Evolutionary conservation across 2,329 filamentous ascomycete genomes (phyloP), one percentile per base, ranked within the genome.

Genomic region (Pyrenophora seminiperda): DNA sequence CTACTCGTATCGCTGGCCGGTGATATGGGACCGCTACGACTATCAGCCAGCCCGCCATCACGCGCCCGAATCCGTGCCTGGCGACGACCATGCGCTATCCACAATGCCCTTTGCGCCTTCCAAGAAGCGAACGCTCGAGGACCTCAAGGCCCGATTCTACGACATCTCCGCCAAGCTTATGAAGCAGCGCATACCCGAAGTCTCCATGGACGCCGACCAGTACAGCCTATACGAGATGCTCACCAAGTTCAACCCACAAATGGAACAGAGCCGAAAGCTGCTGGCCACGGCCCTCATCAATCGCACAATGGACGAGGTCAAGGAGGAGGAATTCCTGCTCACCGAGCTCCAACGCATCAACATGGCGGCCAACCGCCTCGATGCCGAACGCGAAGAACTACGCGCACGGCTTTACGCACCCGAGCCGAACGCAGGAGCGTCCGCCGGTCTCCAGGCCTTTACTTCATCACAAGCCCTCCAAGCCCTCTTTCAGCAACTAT

Each of bases 11-110:
- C 87, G 94, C 60, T 99, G 94, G 91, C 83, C 93, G 3, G 73
- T 97, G 13, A 90, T 99, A 53, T 90, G 88, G 79, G 94, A 99
- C 72, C 89, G 93, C 50, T 99, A 97, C 75, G 90, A 96, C 45
- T 96, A 84, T 70, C 75, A 81, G 39, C 76, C 76, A 1, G 63
- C 63, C 19, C 73, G 55, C 33, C 58, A 61, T 14, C 54, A 53
- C 19, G 55, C 62, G 29, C 53, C 61, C 17, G 55, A 68, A 45
- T 50, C 59, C 7, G 50, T 52, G 14, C 58, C 58, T 18, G 54
- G 53, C 7, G 63, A 68, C 9, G 52, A 54, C 10, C 62, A 63
- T 24, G 61, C 68, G 1, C 54, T 72, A 18, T 62, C 67, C n/a
- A 51, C 67, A 2, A 59, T 73, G 27, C 70, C 71, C 1, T 72